phyloP scores from a whole-genome alignment of 305 asterid genomes.

The Fraxinus paxiana region DNA sequence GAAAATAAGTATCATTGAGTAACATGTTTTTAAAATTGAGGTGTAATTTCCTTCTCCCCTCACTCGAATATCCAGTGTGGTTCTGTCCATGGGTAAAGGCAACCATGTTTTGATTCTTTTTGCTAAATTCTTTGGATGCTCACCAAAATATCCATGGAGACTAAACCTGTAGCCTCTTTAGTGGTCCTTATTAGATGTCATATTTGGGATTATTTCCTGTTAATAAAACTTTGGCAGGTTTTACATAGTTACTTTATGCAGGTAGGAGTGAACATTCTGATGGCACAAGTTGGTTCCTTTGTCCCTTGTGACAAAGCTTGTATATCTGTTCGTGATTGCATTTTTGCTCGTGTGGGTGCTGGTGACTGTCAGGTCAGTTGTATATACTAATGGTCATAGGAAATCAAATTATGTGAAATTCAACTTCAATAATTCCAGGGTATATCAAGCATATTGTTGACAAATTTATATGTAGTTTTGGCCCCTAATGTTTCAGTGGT shows the following conservation, averaged over 20 bases:
- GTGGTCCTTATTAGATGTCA: background rate
- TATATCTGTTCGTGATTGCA: slow-evolving; percentile 90
- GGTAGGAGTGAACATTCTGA: slow-evolving; percentile 89
- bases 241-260: slow-evolving; percentile 27
- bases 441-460: background rate
- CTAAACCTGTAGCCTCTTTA: background rate
- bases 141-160: background rate
- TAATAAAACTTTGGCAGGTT: background rate
- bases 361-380: slow-evolving; percentile 95
- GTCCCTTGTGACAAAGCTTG: slow-evolving; percentile 84
- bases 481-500: slow-evolving; percentile 1
- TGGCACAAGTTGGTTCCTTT: slow-evolving; percentile 95
- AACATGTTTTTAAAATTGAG: background rate
- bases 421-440: slow-evolving; percentile 10
- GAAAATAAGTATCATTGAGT: background rate
- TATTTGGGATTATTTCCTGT: background rate
- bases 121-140: background rate
- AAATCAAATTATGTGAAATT: slow-evolving; percentile 20
- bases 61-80: background rate
- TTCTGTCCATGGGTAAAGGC: background rate
- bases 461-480: background rate
- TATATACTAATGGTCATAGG: background rate
- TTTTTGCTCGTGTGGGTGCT: slow-evolving; percentile 98
- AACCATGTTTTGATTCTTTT: background rate
- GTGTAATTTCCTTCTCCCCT: background rate